Base-by-base conservation (phyloP, 2,329 filamentous ascomycete genomes). In the Chrysoporthe deuterocubensis region DNA sequence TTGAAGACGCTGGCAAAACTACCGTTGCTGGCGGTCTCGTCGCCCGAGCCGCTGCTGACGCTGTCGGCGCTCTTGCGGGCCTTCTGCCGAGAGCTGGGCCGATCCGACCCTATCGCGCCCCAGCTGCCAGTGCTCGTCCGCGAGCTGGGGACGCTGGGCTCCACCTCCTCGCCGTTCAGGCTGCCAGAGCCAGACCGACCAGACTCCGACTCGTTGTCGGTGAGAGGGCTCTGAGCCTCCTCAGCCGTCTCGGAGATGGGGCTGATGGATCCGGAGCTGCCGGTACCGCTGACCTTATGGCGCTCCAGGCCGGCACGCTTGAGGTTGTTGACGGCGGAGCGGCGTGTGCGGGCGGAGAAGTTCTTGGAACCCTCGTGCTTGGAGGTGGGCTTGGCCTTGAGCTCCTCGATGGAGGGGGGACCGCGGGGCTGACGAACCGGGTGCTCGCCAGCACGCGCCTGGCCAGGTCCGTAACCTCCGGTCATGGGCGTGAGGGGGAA, bases 331-430 rank as follows among this genome's bases (percentile, higher is more conserved):
- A 99, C 90, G 37, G 96, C 96, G 74, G 92, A 94, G 71, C 95
- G 93, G 69, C 96, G 93, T 75, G 96, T 94, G 70, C 96, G 94
- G 66, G 94, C 90, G 13, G 92, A 92, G 81, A 99, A 99, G 83
- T 99, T 99, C 88, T 97, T 90, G 89, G 95, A 97, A 34, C 95
- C 96, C 78, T 98, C 95, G 71, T 95, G 89, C 82, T 94, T 97
- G 72, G 93, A 90, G 9, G 95, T 98, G 1, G 96, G 96, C 81
- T 94, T 96, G 26, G 90, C 87, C 75, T 91, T 88, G 69, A 99
- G 89, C 81, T 99, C 96, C 73, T 99, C 96, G 62, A 98, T 86
- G 16, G 92, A 89, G 16, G 96, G 96, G 34, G 96, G 96, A 5
- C 94, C 94, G 71, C 94, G 93, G 64, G 96, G 96, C 80, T 99